Evolutionary conservation across 495 filamentous ascomycete species (phyloP).

Genomic region (Echria macrotheca): DNA sequence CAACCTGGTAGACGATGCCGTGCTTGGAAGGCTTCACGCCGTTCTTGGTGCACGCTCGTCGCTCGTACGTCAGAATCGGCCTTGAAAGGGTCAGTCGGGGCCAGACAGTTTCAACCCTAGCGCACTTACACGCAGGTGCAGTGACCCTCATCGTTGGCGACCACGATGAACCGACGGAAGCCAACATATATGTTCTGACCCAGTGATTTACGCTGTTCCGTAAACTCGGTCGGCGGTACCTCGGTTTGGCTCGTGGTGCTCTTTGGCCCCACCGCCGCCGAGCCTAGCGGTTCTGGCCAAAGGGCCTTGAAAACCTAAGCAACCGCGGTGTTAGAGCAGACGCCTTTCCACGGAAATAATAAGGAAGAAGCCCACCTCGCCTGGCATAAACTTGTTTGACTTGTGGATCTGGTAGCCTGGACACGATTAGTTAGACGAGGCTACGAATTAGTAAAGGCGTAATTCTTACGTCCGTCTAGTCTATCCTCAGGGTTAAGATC

Average conservation of each 20-base stretch:
- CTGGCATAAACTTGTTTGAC: slow-evolving; percentile 36
- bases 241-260: slow-evolving; percentile 28
- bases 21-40: slow-evolving; percentile 43
- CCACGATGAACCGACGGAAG: slow-evolving; percentile 43
- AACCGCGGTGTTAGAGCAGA: no score
- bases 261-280: slow-evolving; percentile 21
- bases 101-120: not conserved
- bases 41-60: slow-evolving; percentile 38
- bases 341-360: no score
- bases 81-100: slow-evolving; percentile 20
- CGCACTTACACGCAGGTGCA: slow-evolving; percentile 44
- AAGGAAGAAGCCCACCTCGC: slow-evolving; percentile 39
- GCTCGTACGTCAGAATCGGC: slow-evolving; percentile 44
- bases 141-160: slow-evolving; percentile 42
- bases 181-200: slow-evolving; percentile 37
- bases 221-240: slow-evolving; percentile 2
- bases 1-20: slow-evolving; percentile 36
- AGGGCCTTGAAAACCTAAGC: slow-evolving; percentile 42
- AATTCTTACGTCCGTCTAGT: slow-evolving; percentile 1
- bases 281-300: slow-evolving; percentile 42
- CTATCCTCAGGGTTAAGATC: not conserved
- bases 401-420: slow-evolving; percentile 38
- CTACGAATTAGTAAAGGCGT: not conserved
- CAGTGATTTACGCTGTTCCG: slow-evolving; percentile 8
- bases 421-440: not conserved